Conservation (phyloP, 75 land plant species). For the Cupressus sempervirens region DNA sequence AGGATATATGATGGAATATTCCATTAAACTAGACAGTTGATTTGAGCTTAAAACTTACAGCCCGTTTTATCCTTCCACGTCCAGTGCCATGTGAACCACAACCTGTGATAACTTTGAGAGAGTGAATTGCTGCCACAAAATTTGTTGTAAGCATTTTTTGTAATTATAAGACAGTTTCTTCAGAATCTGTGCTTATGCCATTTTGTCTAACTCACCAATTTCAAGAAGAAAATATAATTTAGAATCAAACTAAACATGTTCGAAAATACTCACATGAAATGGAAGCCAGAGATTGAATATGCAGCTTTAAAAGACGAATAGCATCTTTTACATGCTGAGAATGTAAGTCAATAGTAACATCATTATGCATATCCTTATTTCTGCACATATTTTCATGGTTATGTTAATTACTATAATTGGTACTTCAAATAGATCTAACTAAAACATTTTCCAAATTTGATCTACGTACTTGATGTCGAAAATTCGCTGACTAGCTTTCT, state of each 20-base stretch:
- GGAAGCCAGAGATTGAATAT: conserved; percentile 47
- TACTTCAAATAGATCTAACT: neutral
- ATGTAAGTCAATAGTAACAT: conserved; percentile 87
- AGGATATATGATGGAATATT: neutral
- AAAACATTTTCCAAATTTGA: neutral
- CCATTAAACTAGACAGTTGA: neutral
- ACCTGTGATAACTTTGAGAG: conserved; percentile 75
- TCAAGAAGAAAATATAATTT: neutral
- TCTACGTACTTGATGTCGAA: conserved; percentile 54
- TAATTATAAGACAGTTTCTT: neutral
- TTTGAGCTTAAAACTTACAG: conserved; percentile 42
- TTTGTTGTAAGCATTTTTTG: neutral
- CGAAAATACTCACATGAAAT: conserved; percentile 44
- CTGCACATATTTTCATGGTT: conserved; percentile 30
- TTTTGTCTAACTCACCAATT: neutral
- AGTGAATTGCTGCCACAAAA: conserved; percentile 51
- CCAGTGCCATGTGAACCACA: conserved; percentile 63
- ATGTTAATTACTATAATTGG: conserved; percentile 5
- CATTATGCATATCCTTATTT: conserved; percentile 59
- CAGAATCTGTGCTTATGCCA: neutral
- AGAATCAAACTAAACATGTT: neutral
- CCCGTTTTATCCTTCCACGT: conserved; percentile 56
- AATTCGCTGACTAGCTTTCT: conserved; percentile 67
- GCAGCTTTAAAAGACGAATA: conserved; percentile 59
- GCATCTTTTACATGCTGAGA: conserved; percentile 79